Evolutionary conservation across 768 basidiomycete genomes (phyloP), one percentile per base, ranked within the genome.

Genomic region (Mrakia frigida): DNA sequence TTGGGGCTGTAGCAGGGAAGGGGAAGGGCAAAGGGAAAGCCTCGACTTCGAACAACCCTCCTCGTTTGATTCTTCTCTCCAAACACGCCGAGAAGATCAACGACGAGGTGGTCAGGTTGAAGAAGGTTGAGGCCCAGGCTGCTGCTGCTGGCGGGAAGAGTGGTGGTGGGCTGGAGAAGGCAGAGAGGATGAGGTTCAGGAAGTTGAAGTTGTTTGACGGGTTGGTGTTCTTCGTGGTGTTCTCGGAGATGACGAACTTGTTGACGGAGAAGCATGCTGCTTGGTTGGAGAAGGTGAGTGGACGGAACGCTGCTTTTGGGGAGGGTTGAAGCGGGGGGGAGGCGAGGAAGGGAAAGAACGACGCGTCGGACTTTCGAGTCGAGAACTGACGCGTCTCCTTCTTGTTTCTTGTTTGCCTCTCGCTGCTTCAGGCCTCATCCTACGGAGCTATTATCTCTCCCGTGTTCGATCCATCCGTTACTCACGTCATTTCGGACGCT

Each of bases 201-300:
- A 37, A 28, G 35, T 11, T 9, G 63, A 31, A 33, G 14, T 23
- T 68, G 65, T 41, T 68, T 23, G 39, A 68, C 21, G 65, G 65
- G 65, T 68, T 35, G 35, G 31, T 43, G 65, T 68, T 68, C 39
- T 68, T 2, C 6, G 37, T 68, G 65, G 65, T 50, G 14, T 50
- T 68, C 23, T 43, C 35, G 39, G 37, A 68, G 23, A 13, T 39
- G 65, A 10, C 18, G 37, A 68, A 41, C 11, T 13, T 68, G 37
- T 39, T 68, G 39, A 43, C 21, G 65, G 39, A 39, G 65, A 41
- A 41, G 37, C 65, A 68, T 41, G n/a, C 16, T 16, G 37, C 21
- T 7, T 68, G 65, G 65, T 3, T 68, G 35, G 65, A 37, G 21
- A 68, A 68, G 65, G 65, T 68, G 25, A 68, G 65, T 68, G 39